Base-by-base conservation (phyloP, 2,329 filamentous ascomycete genomes). In the Penicillium sp. region DNA sequence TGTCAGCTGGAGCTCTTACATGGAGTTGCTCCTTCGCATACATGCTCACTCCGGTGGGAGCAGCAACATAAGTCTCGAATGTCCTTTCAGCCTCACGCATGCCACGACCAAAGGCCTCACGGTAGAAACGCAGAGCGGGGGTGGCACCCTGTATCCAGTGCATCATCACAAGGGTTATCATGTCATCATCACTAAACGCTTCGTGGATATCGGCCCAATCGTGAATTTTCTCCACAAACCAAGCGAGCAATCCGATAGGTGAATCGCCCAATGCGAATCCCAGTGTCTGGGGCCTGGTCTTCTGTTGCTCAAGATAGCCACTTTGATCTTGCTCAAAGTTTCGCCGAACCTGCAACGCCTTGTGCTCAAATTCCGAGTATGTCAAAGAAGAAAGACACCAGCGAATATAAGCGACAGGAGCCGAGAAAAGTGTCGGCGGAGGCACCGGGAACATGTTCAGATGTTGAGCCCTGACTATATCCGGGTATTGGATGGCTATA, bases 121-220 rank as follows among this genome's bases (percentile, higher is more conserved):
- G 27, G 22, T 45, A 54, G 21, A 51, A 56, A 39, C 47, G 32
- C 61, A 29, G 49, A 43, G 45, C 67, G 56, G 56, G 50, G 7
- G 52, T 55, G 32, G 49, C 50, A 14, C 54, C 54, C 29, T 55
- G 52, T 27, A 59, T 48, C 52, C 60, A 68, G 44, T 69, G 64
- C 56, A 69, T 66, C 57, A 68, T 60, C 9, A 66, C 68, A 63
- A 65, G 63, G 4, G 64, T 68, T 38, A 70, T 63, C 10, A 68
- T 44, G 32, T 64, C 57, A 3, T 59, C 50, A 18, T 60, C 53
- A 31, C 29, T 31, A 4, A 31, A 31, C 8, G 29, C 29, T 11
- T 31, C 29, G 4, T 47, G 27, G 21, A 10, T 10, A n/a, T 43
- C 40, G 5, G 40, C 21, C 40, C 40, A 43, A 10, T 27, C 40